Conservation (phyloP, 2,329 filamentous ascomycete genomes). For the Aspergillus neoniger region DNA sequence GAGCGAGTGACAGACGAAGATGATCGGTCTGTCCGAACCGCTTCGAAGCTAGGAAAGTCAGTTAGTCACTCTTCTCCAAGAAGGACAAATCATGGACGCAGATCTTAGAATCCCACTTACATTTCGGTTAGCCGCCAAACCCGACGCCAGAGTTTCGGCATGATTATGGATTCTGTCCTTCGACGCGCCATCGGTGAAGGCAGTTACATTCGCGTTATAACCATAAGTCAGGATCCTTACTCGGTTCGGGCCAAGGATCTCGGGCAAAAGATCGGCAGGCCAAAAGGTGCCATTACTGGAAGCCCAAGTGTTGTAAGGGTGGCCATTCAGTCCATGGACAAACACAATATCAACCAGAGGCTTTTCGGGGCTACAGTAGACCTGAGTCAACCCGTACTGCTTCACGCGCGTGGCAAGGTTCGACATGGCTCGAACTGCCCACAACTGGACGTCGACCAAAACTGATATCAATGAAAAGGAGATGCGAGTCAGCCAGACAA, state of each 20-base stretch:
- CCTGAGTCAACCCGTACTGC: constrained; percentile 45
- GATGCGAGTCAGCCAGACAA: neutral
- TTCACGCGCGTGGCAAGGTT: constrained; percentile 31
- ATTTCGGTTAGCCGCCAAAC: constrained; percentile 64
- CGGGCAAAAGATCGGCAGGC: constrained; percentile 68
- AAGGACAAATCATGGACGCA: neutral
- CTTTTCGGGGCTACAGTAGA: constrained; percentile 40
- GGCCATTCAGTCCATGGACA: constrained; percentile 70
- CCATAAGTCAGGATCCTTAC: constrained; percentile 72
- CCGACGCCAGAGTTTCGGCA: constrained; percentile 67
- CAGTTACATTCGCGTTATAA: constrained; percentile 67
- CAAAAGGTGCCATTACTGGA: constrained; percentile 61
- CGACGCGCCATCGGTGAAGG: constrained; percentile 56
- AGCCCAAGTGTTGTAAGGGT: constrained; percentile 65
- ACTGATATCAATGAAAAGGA: neutral
- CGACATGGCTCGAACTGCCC: constrained; percentile 19
- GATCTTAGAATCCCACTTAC: constrained; percentile 32
- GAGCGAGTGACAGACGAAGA: constrained; percentile 74
- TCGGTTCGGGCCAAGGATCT: constrained; percentile 56
- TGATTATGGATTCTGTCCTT: constrained; percentile 71
- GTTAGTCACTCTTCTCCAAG: neutral
- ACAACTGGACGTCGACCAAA: neutral
- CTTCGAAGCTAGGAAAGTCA: constrained; percentile 39
- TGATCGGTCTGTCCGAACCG: constrained; percentile 65
- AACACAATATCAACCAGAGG: constrained; percentile 61